phyloP scores from a whole-genome alignment of 306 rosid genomes.

The Fragaria ananassa region DNA sequence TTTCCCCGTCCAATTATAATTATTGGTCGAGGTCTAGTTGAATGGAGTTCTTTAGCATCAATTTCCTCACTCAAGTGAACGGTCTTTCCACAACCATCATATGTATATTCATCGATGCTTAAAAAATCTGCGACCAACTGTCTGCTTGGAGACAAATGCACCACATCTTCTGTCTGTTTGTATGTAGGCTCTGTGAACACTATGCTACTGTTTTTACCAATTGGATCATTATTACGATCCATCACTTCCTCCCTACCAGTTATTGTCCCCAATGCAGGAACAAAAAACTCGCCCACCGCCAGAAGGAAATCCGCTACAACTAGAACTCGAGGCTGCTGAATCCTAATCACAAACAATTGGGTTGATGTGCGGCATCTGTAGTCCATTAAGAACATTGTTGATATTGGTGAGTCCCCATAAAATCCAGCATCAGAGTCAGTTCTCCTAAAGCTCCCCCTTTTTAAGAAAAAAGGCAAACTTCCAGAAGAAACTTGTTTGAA shows the following conservation, averaged over 20 bases:
- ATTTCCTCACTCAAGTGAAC: conserved; percentile 65
- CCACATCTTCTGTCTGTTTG: conserved; percentile 77
- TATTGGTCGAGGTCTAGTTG: conserved; percentile 59
- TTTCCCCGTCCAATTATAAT: conserved; percentile 82
- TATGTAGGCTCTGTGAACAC: conserved; percentile 61
- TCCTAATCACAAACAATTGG: conserved; percentile 76
- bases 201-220: conserved; percentile 53
- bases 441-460: conserved; percentile 47
- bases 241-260: conserved; percentile 90
- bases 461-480: conserved; percentile 47
- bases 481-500: conserved; percentile 60
- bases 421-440: conserved; percentile 37
- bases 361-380: conserved; percentile 80
- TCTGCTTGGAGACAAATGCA: conserved; percentile 73
- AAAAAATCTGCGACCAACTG: conserved; percentile 74
- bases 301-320: conserved; percentile 97
- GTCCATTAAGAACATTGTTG: conserved; percentile 93
- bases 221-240: conserved; percentile 88
- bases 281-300: conserved; percentile 92
- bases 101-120: conserved; percentile 72
- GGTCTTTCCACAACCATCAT: conserved; percentile 91
- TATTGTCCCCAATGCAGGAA: conserved; percentile 80
- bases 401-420: conserved; percentile 58
- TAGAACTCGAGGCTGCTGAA: conserved; percentile 96
- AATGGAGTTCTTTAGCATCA: conserved; percentile 51